Evolutionary conservation across 1,139 yeast species (phyloP).

Genomic region (Candida dubliniensis): DNA sequence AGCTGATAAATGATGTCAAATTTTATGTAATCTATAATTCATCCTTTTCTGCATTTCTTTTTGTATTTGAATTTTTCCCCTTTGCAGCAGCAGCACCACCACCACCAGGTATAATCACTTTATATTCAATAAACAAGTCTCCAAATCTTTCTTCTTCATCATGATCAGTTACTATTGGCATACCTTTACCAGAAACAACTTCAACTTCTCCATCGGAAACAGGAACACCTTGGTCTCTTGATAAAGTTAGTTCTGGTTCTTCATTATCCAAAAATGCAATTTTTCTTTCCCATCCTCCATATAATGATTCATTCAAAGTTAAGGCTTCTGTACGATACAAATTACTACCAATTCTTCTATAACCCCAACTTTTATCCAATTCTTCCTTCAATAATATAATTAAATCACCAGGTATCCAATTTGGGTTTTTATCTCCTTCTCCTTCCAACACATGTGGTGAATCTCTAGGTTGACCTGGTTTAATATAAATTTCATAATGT

Average conservation of each 20-base stretch:
- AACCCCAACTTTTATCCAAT: slow-evolving; percentile 66
- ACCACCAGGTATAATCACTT: slow-evolving; percentile 51
- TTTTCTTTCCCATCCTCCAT: slow-evolving; percentile 77
- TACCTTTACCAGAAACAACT: slow-evolving; percentile 69
- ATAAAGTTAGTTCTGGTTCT: slow-evolving; percentile 33
- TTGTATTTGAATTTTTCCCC: not conserved
- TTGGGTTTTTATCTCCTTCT: slow-evolving; percentile 85
- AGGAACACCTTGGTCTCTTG: slow-evolving; percentile 50
- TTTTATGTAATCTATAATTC: slow-evolving; percentile 8
- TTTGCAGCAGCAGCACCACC: not conserved
- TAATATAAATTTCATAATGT: slow-evolving; percentile 59
- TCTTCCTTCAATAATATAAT: slow-evolving; percentile 59
- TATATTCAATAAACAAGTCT: slow-evolving; percentile 71
- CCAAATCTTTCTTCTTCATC: slow-evolving; percentile 59
- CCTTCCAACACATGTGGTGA: slow-evolving; percentile 62
- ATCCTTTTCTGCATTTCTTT: slow-evolving; percentile 8
- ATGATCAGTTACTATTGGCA: slow-evolving; percentile 54
- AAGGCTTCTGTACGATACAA: slow-evolving; percentile 81
- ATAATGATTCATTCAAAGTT: slow-evolving; percentile 65
- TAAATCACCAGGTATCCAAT: slow-evolving; percentile 78
- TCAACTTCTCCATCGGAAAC: slow-evolving; percentile 73
- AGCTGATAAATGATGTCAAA: not conserved
- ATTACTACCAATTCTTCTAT: slow-evolving; percentile 72
- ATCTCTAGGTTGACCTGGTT: slow-evolving; percentile 69
- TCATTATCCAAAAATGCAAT: slow-evolving; percentile 51